These are phyloP conservation scores for Albatrellus sp. DNA, from an alignment of 1,284 basidiomycete genomes.

Conservation along the genomic window DNA sequence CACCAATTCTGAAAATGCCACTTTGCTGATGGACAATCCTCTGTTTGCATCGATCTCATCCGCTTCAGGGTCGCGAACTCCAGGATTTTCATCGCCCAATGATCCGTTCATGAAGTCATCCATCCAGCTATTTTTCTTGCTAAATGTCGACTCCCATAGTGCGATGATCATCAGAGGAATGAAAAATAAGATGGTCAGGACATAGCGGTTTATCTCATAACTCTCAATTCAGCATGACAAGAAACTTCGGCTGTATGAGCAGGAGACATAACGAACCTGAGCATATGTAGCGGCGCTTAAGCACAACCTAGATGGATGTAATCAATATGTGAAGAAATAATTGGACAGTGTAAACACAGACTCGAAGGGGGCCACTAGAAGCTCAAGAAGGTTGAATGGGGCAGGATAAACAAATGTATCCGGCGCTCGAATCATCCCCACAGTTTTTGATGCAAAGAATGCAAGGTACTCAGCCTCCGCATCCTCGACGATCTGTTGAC, in stretches of 20 bases:
- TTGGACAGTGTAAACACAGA: conserved; percentile 24
- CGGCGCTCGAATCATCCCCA: conserved; percentile 77
- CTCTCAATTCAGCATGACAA: too few species aligned
- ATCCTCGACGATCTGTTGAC: conserved; percentile 39
- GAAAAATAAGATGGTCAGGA: conserved; percentile 75
- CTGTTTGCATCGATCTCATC: conserved; percentile 41
- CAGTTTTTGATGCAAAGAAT: conserved; percentile 81
- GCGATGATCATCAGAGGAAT: conserved; percentile 67
- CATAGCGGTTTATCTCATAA: conserved; percentile 50
- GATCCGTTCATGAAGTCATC: conserved; percentile 51
- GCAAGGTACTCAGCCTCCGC: conserved; percentile 73
- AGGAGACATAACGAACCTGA: conserved; percentile 24
- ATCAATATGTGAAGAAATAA: not conserved
- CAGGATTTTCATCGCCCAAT: conserved; percentile 49
- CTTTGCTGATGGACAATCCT: conserved; percentile 59
- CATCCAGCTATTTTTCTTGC: conserved; percentile 48
- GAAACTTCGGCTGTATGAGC: not conserved
- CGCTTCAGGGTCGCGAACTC: conserved; percentile 46
- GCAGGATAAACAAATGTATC: conserved; percentile 64
- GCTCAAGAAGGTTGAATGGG: conserved; percentile 81
- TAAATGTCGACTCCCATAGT: conserved; percentile 57
- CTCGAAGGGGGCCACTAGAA: conserved; percentile 81
- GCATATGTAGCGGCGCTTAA: conserved; percentile 41
- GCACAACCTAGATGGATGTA: conserved; percentile 26
- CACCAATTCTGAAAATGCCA: conserved; percentile 65